Percentiles rank a stretch among this genome's conserved stretches.
Conservation (phyloP, 371 early-diverging fungal species). For the Mucor lusitanicus region DNA sequence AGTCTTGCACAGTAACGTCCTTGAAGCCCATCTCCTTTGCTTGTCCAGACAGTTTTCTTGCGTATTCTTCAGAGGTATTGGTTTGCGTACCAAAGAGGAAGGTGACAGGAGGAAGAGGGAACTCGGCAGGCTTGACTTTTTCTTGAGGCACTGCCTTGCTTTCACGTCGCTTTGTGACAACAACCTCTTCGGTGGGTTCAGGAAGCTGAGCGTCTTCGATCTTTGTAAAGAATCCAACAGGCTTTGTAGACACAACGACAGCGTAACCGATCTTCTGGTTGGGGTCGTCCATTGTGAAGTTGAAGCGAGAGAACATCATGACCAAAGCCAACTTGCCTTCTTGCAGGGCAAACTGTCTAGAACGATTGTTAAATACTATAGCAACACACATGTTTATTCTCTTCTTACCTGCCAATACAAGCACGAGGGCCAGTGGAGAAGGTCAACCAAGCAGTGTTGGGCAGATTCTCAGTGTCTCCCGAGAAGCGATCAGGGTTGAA, state of each 20-base stretch:
- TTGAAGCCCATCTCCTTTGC: constrained; percentile 36
- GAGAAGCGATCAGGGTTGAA: constrained; percentile 18
- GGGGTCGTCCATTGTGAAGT: constrained; percentile 16
- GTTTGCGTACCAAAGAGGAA: constrained; percentile 46
- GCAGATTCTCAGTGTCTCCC: constrained; percentile 19
- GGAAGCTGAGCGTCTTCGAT: constrained; percentile 18
- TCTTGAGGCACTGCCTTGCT: neutral
- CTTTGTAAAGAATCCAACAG: constrained; percentile 12
- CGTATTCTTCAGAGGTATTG: constrained; percentile 44
- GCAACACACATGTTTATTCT: too few species aligned
- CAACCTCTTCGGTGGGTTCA: constrained; percentile 6
- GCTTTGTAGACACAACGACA: constrained; percentile 6
- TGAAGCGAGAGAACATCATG: constrained; percentile 25
- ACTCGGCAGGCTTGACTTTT: neutral
- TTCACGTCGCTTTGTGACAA: neutral
- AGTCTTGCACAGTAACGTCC: constrained; percentile 18
- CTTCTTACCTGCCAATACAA: constrained; percentile 34
- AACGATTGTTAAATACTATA: too few species aligned
- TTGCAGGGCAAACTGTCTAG: constrained; percentile 7
- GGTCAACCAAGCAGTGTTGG: constrained; percentile 26
- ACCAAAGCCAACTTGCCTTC: constrained; percentile 42
- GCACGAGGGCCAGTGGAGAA: constrained; percentile 32
- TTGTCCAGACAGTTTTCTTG: constrained; percentile 29
- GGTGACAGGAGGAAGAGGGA: constrained; percentile 25
- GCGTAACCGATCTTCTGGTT: constrained; percentile 10